Conservation (phyloP, 2,329 filamentous ascomycete genomes). For the Pseudocercospora fijiensis region DNA sequence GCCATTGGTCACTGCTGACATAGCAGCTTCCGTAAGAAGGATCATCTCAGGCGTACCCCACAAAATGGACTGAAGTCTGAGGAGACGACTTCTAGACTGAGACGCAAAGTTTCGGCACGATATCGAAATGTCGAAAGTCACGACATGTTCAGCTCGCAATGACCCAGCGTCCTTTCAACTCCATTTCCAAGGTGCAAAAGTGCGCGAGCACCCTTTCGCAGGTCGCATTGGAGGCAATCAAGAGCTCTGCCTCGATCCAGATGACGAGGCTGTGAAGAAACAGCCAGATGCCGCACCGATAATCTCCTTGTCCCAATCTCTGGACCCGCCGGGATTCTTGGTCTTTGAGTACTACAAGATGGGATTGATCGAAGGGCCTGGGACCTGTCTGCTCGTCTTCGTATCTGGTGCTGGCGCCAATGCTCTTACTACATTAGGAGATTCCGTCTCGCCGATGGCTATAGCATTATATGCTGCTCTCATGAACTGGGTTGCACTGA, state of each 20-base stretch:
- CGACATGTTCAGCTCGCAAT: neutral
- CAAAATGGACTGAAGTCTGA: neutral
- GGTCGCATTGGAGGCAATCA: slow-evolving; percentile 40
- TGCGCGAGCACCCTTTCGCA: slow-evolving; percentile 27
- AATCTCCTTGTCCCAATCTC: slow-evolving; percentile 13
- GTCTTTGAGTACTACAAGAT: slow-evolving; percentile 26
- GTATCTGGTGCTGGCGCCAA: slow-evolving; percentile 25
- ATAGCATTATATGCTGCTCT: neutral
- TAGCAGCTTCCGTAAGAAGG: neutral
- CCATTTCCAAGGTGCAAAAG: neutral
- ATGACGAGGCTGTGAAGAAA: slow-evolving; percentile 19
- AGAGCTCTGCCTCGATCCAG: slow-evolving; percentile 30
- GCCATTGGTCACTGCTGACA: neutral
- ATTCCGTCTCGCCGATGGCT: neutral
- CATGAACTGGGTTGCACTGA: slow-evolving; percentile 29
- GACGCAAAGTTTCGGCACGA: neutral
- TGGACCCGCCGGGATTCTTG: slow-evolving; percentile 27
- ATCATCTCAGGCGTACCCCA: neutral
- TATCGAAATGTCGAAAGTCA: neutral
- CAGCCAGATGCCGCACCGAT: slow-evolving; percentile 7
- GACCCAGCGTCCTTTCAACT: slow-evolving; percentile 3
- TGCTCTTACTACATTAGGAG: slow-evolving; percentile 18
- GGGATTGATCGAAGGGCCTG: slow-evolving; percentile 29
- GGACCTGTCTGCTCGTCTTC: slow-evolving; percentile 28
- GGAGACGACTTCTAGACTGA: neutral